Conservation (phyloP, 257 asterid genomes). For the Oldenlandia corymbosa region DNA sequence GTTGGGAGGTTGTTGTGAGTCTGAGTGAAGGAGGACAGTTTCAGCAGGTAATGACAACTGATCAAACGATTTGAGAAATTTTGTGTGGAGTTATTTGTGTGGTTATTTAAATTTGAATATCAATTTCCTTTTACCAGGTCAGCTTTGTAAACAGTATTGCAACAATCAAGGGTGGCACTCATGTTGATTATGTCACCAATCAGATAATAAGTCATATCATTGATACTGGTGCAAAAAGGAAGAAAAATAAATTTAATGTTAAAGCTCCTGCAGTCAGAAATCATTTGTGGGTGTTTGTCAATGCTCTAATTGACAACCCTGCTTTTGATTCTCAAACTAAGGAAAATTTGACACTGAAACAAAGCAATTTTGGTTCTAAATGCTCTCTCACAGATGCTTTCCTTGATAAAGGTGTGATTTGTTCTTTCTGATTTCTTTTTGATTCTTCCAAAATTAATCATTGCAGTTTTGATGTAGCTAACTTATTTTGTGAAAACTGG, state of each 20-base stretch:
- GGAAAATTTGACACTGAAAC: slow-evolving; percentile 87
- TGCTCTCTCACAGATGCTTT: slow-evolving; percentile 81
- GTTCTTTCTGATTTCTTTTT: background rate
- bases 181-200: slow-evolving; percentile 83
- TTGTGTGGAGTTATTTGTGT: background rate
- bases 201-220: slow-evolving; percentile 77
- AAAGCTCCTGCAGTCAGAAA: slow-evolving; percentile 81
- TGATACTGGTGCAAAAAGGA: slow-evolving; percentile 65
- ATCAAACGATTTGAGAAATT: background rate
- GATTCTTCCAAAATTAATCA: background rate
- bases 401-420: slow-evolving; percentile 61
- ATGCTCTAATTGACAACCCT: slow-evolving; percentile 96
- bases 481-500: slow-evolving; percentile 11
- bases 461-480: background rate
- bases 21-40: slow-evolving; percentile 97
- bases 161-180: slow-evolving; percentile 98
- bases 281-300: slow-evolving; percentile 96
- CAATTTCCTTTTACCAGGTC: slow-evolving; percentile 49
- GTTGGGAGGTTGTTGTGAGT: slow-evolving; percentile 92
- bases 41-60: slow-evolving; percentile 57
- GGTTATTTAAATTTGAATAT: background rate
- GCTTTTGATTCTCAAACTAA: slow-evolving; percentile 99
- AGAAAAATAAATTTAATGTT: slow-evolving; percentile 58
- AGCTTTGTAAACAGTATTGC: slow-evolving; percentile 92
- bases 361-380: slow-evolving; percentile 81